Base-by-base conservation (phyloP, 768 basidiomycete species). In the Trametes punicea region DNA sequence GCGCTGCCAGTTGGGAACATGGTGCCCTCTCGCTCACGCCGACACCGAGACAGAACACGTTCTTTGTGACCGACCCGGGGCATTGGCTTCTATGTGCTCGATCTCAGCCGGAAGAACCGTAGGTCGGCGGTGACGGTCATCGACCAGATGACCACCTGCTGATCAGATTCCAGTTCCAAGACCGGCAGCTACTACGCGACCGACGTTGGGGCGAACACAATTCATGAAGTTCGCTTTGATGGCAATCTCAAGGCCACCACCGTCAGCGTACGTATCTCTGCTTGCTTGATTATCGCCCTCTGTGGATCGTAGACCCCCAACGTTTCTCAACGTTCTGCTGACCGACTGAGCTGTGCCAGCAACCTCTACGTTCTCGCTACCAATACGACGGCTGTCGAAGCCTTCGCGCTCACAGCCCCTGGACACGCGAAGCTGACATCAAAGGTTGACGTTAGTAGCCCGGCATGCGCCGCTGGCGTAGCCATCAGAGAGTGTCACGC, bases 151-250 rank as follows among this genome's bases (percentile, higher is more conserved):
- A 69, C 69, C 33, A 64, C 61, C 15, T 71, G 70, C 62, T 71
- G 70, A 69, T 57, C 61, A 26, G 51, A 52, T 44, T 62, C 55
- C 62, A 69, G 66, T 63, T 31, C 36, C 10, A 62, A 65, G 60
- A 69, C 67, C 9, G 64, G 67, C 48, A 68, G 64, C 59, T 70
- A 67, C 62, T 70, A 65, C 62, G 30, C 65, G 31, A 68, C 62
- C 33, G 69, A 69, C 53, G 55, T 65, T 51, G 64, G 53, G 6
- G 65, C 60, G 4, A 52, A 58, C 27, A 59, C 40, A 6, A 63
- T 72, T 45, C 77, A 76, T 0, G 80, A 81, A 66, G 73, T 79
- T 36, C 70, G 72, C 38, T 70, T 82, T 46, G 75, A 77, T 62
- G 65, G 68, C 46, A 76, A 77, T 57, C 69, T 81, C 33, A 72